Evolutionary conservation across 2,329 filamentous ascomycete genomes (phyloP).

Genomic region (Ambrosiella beaveri): DNA sequence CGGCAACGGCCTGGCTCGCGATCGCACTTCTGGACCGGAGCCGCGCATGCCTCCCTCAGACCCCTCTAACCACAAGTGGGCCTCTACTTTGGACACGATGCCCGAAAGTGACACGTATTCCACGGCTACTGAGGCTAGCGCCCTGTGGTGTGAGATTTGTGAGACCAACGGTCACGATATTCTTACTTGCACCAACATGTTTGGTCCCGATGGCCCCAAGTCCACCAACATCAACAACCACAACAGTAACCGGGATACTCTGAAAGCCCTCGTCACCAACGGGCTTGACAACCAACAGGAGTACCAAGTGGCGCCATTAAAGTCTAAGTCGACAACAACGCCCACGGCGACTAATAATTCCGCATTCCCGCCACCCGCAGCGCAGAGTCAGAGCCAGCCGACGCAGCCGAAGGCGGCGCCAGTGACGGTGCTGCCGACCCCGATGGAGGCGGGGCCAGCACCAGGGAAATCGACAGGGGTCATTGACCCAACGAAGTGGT

Average conservation of each 20-base stretch:
- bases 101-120: conserved; percentile 53
- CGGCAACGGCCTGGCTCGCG: conserved; percentile 34
- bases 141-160: conserved; percentile 87
- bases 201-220: conserved; percentile 31
- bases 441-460: conserved; percentile 48
- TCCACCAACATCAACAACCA: conserved; percentile 14
- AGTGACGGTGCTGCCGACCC: conserved; percentile 38
- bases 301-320: conserved; percentile 36
- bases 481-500: conserved; percentile 82
- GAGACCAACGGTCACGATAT: conserved; percentile 87
- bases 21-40: conserved; percentile 26
- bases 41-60: conserved; percentile 30
- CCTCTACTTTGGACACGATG: conserved; percentile 47
- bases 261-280: conserved; percentile 4
- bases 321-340: conserved; percentile 23
- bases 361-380: neutral
- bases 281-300: conserved; percentile 20
- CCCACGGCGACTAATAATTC: neutral
- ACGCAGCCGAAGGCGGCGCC: conserved; percentile 17
- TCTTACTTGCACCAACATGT: conserved; percentile 84
- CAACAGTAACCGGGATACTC: conserved; percentile 13
- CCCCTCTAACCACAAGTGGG: conserved; percentile 31
- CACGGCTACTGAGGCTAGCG: conserved; percentile 52
- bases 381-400: neutral
- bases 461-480: conserved; percentile 64